phyloP scores from a whole-genome alignment of 2,329 filamentous ascomycete species.

The Colletotrichum sp. region DNA sequence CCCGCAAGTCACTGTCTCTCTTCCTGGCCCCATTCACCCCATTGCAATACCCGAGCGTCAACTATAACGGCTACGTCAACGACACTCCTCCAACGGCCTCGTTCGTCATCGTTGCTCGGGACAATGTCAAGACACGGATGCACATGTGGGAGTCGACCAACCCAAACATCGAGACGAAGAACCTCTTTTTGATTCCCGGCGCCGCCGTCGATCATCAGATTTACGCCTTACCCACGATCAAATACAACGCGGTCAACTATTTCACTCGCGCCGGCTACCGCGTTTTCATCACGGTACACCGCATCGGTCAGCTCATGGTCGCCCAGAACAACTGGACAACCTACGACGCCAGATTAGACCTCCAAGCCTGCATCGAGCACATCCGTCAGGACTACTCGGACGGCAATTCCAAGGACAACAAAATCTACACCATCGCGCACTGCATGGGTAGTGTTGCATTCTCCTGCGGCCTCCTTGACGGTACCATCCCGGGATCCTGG shows the following conservation, averaged over 20 bases:
- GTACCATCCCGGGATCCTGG: constrained; percentile 62
- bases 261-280: constrained; percentile 65
- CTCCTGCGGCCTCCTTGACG: constrained; percentile 63
- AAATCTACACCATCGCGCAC: constrained; percentile 64
- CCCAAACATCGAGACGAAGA: constrained; percentile 41
- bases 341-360: constrained; percentile 64
- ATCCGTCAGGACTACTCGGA: constrained; percentile 48
- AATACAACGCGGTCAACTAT: constrained; percentile 68
- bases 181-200: constrained; percentile 67
- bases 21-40: constrained; percentile 60
- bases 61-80: constrained; percentile 57
- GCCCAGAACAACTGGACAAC: constrained; percentile 61
- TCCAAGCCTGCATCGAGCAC: constrained; percentile 58
- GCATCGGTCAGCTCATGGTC: constrained; percentile 58
- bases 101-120: constrained; percentile 53
- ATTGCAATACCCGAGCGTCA: constrained; percentile 58
- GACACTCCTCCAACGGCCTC: constrained; percentile 48
- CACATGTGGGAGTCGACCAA: constrained; percentile 62
- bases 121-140: constrained; percentile 57
- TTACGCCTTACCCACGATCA: constrained; percentile 66
- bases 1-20: constrained; percentile 54
- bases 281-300: constrained; percentile 62
- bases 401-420: constrained; percentile 30
- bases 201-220: constrained; percentile 69
- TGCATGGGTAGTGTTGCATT: constrained; percentile 69